These are phyloP conservation scores for California macrophylla DNA, from an alignment of 441 rosid genomes.

Conservation along the genomic window DNA sequence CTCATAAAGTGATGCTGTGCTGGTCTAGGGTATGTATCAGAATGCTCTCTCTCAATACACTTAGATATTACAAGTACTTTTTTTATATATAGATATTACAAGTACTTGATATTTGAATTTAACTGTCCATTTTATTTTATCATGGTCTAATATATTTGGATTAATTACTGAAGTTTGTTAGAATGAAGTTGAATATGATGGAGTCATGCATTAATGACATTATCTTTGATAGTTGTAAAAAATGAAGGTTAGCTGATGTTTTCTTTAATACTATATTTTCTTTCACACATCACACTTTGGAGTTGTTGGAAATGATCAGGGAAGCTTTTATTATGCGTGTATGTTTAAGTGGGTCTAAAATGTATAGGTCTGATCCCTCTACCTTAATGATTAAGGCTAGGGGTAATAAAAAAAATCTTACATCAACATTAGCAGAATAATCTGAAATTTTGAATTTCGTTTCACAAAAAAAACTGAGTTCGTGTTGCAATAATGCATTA, in stretches of 20 bases:
- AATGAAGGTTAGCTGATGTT: background rate
- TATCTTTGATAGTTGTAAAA: background rate
- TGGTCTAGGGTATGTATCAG: background rate
- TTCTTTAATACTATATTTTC: background rate
- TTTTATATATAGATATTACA: too few species aligned
- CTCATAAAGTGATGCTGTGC: background rate
- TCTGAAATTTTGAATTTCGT: too few species aligned
- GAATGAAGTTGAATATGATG: background rate
- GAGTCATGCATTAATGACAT: background rate
- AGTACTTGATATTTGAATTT: too few species aligned
- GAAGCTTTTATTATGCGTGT: background rate
- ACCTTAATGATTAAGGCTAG: background rate
- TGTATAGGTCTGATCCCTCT: background rate
- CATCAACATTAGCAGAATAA: too few species aligned
- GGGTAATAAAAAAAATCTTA: background rate
- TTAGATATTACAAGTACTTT: too few species aligned
- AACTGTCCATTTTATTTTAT: background rate
- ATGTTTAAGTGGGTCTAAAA: background rate
- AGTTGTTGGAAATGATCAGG: too few species aligned
- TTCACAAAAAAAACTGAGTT: too few species aligned
- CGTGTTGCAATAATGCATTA: background rate
- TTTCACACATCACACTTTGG: background rate
- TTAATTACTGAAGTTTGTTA: background rate
- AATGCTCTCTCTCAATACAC: background rate
- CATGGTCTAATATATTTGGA: too few species aligned